phyloP scores from a whole-genome alignment of 2,329 filamentous ascomycete genomes.

The Nothopassalora personata region DNA sequence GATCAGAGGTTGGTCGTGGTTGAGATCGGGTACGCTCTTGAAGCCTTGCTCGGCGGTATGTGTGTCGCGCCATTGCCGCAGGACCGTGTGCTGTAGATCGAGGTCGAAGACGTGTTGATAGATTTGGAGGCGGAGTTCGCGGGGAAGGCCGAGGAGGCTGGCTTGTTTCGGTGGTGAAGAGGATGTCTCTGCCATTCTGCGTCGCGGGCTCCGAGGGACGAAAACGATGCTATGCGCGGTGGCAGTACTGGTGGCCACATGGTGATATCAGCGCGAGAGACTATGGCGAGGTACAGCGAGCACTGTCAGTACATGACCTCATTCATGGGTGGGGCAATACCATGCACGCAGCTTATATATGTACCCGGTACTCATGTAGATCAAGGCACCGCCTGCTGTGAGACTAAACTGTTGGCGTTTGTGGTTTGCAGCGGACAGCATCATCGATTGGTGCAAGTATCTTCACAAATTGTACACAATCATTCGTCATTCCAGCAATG shows the following conservation, averaged over 20 bases:
- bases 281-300: too few relatives aligned
- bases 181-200: neutral
- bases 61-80: slow-evolving; percentile 9
- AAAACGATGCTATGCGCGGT: too few relatives aligned
- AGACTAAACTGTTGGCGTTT: too few relatives aligned
- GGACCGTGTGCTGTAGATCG: slow-evolving; percentile 9
- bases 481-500: neutral
- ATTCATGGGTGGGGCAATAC: too few relatives aligned
- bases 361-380: too few relatives aligned
- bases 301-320: too few relatives aligned
- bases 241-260: too few relatives aligned
- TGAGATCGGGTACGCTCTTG: slow-evolving; percentile 30
- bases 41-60: slow-evolving; percentile 34
- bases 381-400: too few relatives aligned
- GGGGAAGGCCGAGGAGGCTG: slow-evolving; percentile 14
- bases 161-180: slow-evolving; percentile 1
- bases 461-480: neutral
- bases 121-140: slow-evolving; percentile 16
- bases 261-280: too few relatives aligned
- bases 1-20: slow-evolving; percentile 3
- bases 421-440: too few relatives aligned
- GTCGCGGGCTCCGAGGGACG: neutral
- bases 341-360: too few relatives aligned
- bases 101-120: slow-evolving; percentile 14
- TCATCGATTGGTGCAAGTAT: too few relatives aligned